Evolutionary conservation across 2,329 filamentous ascomycete species (phyloP).

Genomic region (Fusarium hainanense): DNA sequence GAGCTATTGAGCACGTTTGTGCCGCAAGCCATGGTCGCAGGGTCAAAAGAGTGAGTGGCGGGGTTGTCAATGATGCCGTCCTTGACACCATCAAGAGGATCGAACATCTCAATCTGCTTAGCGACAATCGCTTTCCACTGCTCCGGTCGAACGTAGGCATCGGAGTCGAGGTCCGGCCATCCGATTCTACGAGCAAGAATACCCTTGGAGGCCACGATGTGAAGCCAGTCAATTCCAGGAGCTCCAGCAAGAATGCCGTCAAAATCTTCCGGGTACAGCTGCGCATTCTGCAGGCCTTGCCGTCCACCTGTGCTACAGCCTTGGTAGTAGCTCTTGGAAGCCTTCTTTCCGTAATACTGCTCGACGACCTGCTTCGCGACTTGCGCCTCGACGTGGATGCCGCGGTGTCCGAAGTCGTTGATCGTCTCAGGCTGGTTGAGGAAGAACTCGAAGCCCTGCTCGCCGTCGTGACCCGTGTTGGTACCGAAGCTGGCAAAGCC

Average conservation of each 20-base stretch:
- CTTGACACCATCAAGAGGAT: conserved; percentile 7
- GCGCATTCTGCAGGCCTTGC: conserved; percentile 7
- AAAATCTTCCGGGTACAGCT: conserved; percentile 12
- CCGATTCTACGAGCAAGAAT: neutral
- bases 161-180: neutral
- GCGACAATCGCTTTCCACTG: conserved; percentile 7
- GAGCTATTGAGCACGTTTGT: neutral
- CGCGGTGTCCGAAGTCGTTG: conserved; percentile 19
- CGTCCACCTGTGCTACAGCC: conserved; percentile 11
- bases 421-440: neutral
- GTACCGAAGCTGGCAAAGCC: conserved; percentile 10
- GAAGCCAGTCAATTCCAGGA: conserved; percentile 10
- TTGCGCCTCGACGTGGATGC: neutral
- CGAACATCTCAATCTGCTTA: conserved; percentile 11
- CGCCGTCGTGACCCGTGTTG: neutral
- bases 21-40: neutral
- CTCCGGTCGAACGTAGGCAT: conserved; percentile 8
- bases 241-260: conserved; percentile 11
- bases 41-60: neutral
- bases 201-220: conserved; percentile 15
- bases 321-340: conserved; percentile 2
- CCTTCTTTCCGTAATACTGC: neutral
- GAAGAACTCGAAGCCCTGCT: conserved; percentile 12
- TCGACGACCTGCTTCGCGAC: conserved; percentile 6
- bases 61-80: conserved; percentile 17